Evolutionary conservation across 140 eudicot species (phyloP).

Genomic region (Ambrosia hybrid): DNA sequence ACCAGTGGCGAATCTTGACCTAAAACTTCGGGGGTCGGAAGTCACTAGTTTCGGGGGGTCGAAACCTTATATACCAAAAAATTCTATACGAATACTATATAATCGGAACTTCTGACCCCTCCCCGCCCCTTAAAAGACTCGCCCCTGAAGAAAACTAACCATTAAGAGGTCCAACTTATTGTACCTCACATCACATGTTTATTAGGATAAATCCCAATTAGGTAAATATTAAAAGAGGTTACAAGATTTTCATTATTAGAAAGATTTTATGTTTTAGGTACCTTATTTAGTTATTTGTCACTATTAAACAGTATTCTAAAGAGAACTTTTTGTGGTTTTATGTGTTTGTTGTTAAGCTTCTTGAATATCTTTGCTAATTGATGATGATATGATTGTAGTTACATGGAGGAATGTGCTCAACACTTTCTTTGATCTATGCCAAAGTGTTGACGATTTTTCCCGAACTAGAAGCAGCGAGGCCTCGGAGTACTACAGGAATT

Average conservation of each 20-base stretch:
- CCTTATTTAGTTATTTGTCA: background rate
- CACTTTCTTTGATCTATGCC: conserved; percentile 56
- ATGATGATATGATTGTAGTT: conserved; percentile 44
- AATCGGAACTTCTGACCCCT: too few species aligned
- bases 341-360: background rate
- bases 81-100: too few species aligned
- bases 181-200: background rate
- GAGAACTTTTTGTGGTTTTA: background rate
- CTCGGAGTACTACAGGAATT: conserved; percentile 92
- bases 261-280: conserved; percentile 9
- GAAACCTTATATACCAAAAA: too few species aligned
- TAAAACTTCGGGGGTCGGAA: too few species aligned
- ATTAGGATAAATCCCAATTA: background rate
- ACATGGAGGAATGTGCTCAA: conserved; percentile 95
- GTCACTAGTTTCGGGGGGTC: too few species aligned
- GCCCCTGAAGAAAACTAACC: too few species aligned
- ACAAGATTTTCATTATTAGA: background rate
- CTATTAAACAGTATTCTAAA: background rate
- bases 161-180: too few species aligned
- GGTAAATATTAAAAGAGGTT: background rate
- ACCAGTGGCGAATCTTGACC: too few species aligned
- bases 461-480: conserved; percentile 87
- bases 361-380: conserved; percentile 6
- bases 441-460: conserved; percentile 77
- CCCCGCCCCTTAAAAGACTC: too few species aligned